Base-by-base conservation (phyloP, 257 asterid species). In the Fraxinus anomala region DNA sequence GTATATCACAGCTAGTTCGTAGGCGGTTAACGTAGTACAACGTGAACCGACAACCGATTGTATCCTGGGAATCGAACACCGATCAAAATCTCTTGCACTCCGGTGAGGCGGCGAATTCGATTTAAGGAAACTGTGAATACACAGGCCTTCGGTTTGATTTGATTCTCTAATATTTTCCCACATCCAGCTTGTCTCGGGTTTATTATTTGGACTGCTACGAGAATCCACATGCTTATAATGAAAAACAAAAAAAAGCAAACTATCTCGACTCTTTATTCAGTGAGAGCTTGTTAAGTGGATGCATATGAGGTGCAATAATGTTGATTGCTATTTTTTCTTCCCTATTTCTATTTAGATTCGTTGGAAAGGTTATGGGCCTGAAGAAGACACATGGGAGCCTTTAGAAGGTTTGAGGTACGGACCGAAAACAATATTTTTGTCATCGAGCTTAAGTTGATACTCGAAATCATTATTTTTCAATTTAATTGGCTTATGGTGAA, bases 341-440 rank as follows among this genome's bases (percentile, higher is more conserved):
- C 10, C 23, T 14, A 16, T 73, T 69, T 63, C 16, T 69, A n/a
- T 70, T 74, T 59, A 94, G 98, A 80, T 95, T 36, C 83, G 83
- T 2, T 95, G 98, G 98, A 90, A 88, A 79, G 94, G 96, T 67
- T 93, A 95, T 86, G 94, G 94, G 13, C 85, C 88, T 0, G 89
- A 83, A 2, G 76, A 86, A 6, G 98, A 95, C 76, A 89, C 97
- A 0, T 95, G 98, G 99, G 99, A 95, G 82, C 98, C 99, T 0
- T 54, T 69, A 68, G 94, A 88, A 10, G 85, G 97, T 23, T 73
- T 95, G 77, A 89, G 91, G 98, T 94, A 85, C 8, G 70, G 3
- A 70, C 34, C 39, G 36, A 47, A 11, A 31, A 0, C 67, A 11
- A 37, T 11, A 56, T 6, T 7, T 8, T 68, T 24, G 26, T 47